Conservation (phyloP, 768 basidiomycete species). For the Lactarius evosmus region DNA sequence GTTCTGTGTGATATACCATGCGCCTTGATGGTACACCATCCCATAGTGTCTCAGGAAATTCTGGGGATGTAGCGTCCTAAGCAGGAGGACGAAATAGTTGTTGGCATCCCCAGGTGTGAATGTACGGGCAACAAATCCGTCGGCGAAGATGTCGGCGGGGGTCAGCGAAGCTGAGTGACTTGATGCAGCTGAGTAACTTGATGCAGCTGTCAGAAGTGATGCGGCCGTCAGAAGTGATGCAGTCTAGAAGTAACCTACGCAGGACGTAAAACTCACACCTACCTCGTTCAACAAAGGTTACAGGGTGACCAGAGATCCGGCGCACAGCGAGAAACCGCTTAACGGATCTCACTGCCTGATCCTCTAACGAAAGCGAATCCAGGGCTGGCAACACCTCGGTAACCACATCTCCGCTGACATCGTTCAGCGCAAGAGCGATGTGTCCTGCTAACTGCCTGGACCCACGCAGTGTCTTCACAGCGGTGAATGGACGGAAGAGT, state of each 20-base stretch:
- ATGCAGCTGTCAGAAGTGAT: too few relatives aligned
- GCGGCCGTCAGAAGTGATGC: not conserved
- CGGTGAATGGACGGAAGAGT: not conserved
- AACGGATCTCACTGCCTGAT: too few relatives aligned
- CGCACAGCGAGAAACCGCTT: too few relatives aligned
- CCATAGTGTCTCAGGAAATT: not conserved
- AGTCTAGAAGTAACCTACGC: not conserved
- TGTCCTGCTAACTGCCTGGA: not conserved
- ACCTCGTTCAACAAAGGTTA: too few relatives aligned
- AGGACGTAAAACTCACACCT: not conserved
- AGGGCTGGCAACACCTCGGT: too few relatives aligned
- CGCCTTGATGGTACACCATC: not conserved
- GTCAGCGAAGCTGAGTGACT: not conserved
- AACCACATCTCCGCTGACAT: not conserved
- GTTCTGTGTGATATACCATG: slow-evolving; percentile 7
- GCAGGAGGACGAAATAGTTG: slow-evolving; percentile 3
- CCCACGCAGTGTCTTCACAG: not conserved
- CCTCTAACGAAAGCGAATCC: too few relatives aligned
- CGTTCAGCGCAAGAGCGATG: slow-evolving; percentile 4
- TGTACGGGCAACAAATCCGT: not conserved
- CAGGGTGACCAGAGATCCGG: too few relatives aligned
- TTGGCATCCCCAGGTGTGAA: not conserved
- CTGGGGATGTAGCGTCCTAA: not conserved
- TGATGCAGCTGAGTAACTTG: too few relatives aligned
- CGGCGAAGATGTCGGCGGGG: not conserved